These are phyloP conservation scores for Cryptococcus sp. DNA, from an alignment of 1,284 basidiomycete genomes.

Conservation along the genomic window DNA sequence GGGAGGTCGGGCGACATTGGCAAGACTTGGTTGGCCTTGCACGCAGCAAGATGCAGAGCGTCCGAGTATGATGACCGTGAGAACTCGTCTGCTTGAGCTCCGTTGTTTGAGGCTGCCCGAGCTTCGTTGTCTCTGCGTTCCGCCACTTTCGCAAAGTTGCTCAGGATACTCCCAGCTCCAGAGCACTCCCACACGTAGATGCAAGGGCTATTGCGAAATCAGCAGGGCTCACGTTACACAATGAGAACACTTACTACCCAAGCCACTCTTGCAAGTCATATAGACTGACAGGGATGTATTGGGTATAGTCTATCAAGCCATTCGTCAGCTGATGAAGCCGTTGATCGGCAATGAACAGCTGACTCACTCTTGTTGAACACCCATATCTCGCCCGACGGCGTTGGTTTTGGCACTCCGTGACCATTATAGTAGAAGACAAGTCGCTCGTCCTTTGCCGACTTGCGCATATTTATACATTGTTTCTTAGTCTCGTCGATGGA, in stretches of 20 bases:
- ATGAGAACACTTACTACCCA: slow-evolving; percentile 55
- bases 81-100: slow-evolving; percentile 54
- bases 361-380: slow-evolving; percentile 82
- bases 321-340: slow-evolving; percentile 7
- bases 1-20: slow-evolving; percentile 96
- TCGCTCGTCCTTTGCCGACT: slow-evolving; percentile 89
- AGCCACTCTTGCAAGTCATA: slow-evolving; percentile 91
- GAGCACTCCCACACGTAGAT: slow-evolving; percentile 99
- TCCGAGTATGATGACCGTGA: slow-evolving; percentile 73
- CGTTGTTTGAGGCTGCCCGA: slow-evolving; percentile 28
- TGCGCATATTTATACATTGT: slow-evolving; percentile 81
- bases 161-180: slow-evolving; percentile 87
- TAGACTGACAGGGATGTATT: slow-evolving; percentile 95
- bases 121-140: slow-evolving; percentile 79
- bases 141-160: slow-evolving; percentile 87
- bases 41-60: slow-evolving; percentile 94
- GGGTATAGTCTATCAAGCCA: slow-evolving; percentile 69
- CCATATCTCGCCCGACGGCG: slow-evolving; percentile 95
- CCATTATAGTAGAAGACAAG: slow-evolving; percentile 98
- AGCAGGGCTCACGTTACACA: slow-evolving; percentile 12
- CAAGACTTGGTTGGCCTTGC: slow-evolving; percentile 84
- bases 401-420: slow-evolving; percentile 96
- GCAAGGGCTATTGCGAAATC: slow-evolving; percentile 65
- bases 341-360: neutral
- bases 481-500: slow-evolving; percentile 92